Percentiles rank a stretch among this genome's conserved stretches.
These are phyloP conservation scores for Epithemia pelagica DNA, from an alignment of 108 stramenopile species.

Conservation along the genomic window DNA sequence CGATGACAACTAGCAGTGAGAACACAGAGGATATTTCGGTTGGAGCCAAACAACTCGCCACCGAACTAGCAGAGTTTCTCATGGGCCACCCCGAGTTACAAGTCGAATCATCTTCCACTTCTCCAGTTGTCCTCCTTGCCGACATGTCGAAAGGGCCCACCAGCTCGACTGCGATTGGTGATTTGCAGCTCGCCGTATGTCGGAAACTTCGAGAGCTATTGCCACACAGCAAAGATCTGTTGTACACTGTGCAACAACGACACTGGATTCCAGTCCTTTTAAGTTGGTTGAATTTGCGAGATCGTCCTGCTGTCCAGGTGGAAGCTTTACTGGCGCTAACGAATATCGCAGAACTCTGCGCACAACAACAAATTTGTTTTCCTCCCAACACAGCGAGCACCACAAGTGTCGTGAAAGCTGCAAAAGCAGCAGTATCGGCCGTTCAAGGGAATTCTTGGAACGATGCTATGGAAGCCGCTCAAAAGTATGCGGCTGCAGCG, in stretches of 20 bases:
- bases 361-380: conserved; percentile 45
- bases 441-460: conserved; percentile 15
- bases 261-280: conserved; percentile 78
- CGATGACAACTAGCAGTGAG: background rate
- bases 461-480: conserved; percentile 13
- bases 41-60: conserved; percentile 8
- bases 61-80: conserved; percentile 1
- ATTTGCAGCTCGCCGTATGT: conserved; percentile 39
- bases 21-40: background rate
- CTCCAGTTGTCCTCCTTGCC: background rate
- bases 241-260: conserved; percentile 53
- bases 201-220: conserved; percentile 48
- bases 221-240: conserved; percentile 45
- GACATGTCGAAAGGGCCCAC: background rate
- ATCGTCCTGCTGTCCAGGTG: conserved; percentile 72
- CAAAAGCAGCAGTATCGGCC: conserved; percentile 43
- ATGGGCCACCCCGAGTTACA: background rate
- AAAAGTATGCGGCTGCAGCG: conserved; percentile 16
- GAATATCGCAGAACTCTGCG: conserved; percentile 54
- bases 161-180: background rate
- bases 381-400: conserved; percentile 31
- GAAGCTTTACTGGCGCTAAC: conserved; percentile 55
- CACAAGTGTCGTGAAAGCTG: conserved; percentile 34
- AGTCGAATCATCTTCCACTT: background rate
- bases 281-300: conserved; percentile 64